Percentiles rank a stretch among this genome's conserved stretches.
These are phyloP conservation scores for Raphanus hybrid DNA, from an alignment of 441 rosid species.

Conservation along the genomic window DNA sequence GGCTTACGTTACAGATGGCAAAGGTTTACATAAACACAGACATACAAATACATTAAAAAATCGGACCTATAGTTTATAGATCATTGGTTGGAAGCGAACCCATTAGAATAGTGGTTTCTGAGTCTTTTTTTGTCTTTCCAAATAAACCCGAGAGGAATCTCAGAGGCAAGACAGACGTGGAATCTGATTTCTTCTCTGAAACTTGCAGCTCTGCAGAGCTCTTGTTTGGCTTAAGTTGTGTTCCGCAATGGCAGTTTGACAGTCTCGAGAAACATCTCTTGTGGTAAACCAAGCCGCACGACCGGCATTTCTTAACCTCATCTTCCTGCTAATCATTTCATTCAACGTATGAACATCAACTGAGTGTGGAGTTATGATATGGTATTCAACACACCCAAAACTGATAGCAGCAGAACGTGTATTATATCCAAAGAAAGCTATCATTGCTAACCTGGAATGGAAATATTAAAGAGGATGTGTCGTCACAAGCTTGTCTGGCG, in stretches of 20 bases:
- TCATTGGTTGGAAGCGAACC: conserved; percentile 75
- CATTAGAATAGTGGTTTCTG: conserved; percentile 68
- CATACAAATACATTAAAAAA: conserved; percentile 23
- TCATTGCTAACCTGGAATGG: conserved; percentile 78
- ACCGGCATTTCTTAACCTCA: conserved; percentile 65
- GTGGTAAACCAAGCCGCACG: conserved; percentile 77
- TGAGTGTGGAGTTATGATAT: neutral
- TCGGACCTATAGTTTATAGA: conserved; percentile 41
- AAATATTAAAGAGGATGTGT: conserved; percentile 92
- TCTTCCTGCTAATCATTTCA: conserved; percentile 64
- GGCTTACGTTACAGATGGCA: conserved; percentile 25
- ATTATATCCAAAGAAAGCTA: conserved; percentile 5
- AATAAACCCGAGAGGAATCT: conserved; percentile 70
- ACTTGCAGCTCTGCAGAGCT: conserved; percentile 45
- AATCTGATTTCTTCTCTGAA: conserved; percentile 53
- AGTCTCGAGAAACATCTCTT: conserved; percentile 77
- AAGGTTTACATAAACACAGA: conserved; percentile 12
- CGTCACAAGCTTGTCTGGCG: conserved; percentile 86
- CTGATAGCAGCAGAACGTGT: neutral
- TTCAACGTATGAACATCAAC: conserved; percentile 25
- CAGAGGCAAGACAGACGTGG: conserved; percentile 48
- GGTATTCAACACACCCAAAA: conserved; percentile 1
- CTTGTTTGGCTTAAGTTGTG: conserved; percentile 45
- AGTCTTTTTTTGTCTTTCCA: conserved; percentile 59
- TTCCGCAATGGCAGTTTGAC: conserved; percentile 71